Evolutionary conservation across 2,329 filamentous ascomycete species (phyloP).

Genomic region (Cercospora beticola): DNA sequence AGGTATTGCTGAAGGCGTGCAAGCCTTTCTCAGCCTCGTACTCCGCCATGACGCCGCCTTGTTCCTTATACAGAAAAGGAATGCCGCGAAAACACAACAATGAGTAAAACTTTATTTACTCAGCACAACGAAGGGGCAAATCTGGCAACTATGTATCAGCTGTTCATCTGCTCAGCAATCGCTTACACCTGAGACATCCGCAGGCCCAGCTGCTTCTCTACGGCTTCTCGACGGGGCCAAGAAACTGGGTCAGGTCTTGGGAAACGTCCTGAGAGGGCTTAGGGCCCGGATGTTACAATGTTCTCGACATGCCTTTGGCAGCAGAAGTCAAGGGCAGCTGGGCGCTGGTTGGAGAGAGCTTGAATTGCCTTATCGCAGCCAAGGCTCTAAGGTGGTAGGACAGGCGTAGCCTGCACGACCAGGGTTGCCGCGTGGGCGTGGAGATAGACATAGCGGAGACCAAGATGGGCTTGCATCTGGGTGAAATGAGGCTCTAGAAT

Average conservation of each 20-base stretch:
- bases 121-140: background rate
- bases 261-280: background rate
- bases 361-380: constrained; percentile 21
- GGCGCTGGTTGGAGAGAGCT: constrained; percentile 18
- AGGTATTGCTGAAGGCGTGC: background rate
- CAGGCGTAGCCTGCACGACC: background rate
- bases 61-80: background rate
- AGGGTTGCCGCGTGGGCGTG: background rate
- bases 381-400: constrained; percentile 16
- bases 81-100: background rate
- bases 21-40: constrained; percentile 16
- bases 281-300: background rate
- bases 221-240: background rate
- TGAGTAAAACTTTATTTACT: background rate
- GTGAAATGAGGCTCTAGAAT: background rate
- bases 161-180: background rate
- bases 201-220: background rate
- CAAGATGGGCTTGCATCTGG: background rate
- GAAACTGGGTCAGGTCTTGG: background rate
- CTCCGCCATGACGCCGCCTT: constrained; percentile 1
- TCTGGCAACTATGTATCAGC: background rate
- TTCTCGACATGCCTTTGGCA: background rate
- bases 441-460: background rate
- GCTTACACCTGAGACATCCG: background rate
- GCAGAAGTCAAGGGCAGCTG: constrained; percentile 1